Base-by-base conservation (phyloP, 345 rosid species). In the Hirschfeldia incana region DNA sequence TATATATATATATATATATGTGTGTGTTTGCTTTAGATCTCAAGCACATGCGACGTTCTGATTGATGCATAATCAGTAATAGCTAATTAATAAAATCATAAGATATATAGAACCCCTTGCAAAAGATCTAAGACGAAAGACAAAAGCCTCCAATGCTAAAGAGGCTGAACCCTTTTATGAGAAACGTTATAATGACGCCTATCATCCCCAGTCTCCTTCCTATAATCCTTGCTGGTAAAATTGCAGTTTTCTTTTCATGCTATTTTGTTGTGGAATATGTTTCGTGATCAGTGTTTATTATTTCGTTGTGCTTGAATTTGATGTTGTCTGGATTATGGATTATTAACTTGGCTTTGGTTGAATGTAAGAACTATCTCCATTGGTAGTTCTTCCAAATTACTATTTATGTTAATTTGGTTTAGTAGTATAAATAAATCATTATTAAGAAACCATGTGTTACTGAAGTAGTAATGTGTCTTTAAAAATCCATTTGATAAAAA, bases 111-210 rank as follows among this genome's bases (percentile, higher is more conserved):
- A 63, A 3, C 12, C 8, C 33, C 69, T 63, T 6, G 33, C 46
- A 6, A 63, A 11, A 46, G 61, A 73, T 63, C 69, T 73, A 1
- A 44, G 46, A 17, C 42, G 77, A 63, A 73, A 73, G 62, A 73
- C 2, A 16, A 11, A 0, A 6, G 69, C 69, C 13, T 46, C 33
- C 8, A 73, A 73, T 46, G 2, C 0, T 2, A 8, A 2, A 61
- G 76, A 73, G 28, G 0, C 0, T 5, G 76, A 61, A 39, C 34
- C 36, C 16, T 27, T 10, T 58, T 26, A 26, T 26, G 33, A 28
- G 15, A 58, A 7, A 1, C 12, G 1, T 17, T n/a, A 37, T 2
- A 4, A 33, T 10, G 10, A 7, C 8, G 7, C 9, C 29, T 16
- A 5, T 11, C 2, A 15, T 53, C 42, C 2, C 17, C 12, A n/a